Base-by-base conservation (phyloP, 106 monocot genomes). In the Xerophyta viscosa region DNA sequence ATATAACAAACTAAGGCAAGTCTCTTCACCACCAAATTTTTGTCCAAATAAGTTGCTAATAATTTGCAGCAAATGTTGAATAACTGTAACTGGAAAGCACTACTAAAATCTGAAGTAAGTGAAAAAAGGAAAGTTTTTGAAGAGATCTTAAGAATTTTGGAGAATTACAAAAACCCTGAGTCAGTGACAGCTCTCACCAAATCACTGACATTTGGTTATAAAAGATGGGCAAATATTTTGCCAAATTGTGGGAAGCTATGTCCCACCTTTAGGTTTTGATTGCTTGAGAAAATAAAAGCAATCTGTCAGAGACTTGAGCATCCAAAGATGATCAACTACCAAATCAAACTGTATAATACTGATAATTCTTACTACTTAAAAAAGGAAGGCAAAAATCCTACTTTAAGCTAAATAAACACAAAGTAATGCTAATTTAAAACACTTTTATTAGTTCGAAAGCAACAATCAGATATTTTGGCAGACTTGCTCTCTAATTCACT, bases 251-350 rank as follows among this genome's bases (percentile, higher is more conserved):
- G 37, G 2, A 37, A 24, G 8, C 37, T 2, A 24, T 14, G 21
- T 3, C 20, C 56, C 36, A 56, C 11, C 24, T 29, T 4, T 21
- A 15, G 11, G 15, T 51, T 29, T 51, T 51, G 4, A 48, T 48
- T 48, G 22, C 45, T 24, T 21, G n/a, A 17, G n/a, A 44, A 44
- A 44, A 44, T 17, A 44, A 44, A 44, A 44, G 48, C 48, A 48
- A 48, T 25, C 22, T 51, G 51, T 29, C 27, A 51, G 51, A 51
- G 10, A 51, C n/a, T n/a, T n/a, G n/a, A n/a, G 27, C 19, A 54
- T 54, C 30, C 18, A 31, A 31, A 54, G 29, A 54, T 14, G 19
- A 17, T 14, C n/a, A 44, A 9, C n/a, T 14, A 44, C 8, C n/a
- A 3, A 44, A 44, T 9, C n/a, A 44, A 17, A 6, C 7, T 3